phyloP scores from a whole-genome alignment of 371 early-diverging fungal species.

The Ordospora pajunii region DNA sequence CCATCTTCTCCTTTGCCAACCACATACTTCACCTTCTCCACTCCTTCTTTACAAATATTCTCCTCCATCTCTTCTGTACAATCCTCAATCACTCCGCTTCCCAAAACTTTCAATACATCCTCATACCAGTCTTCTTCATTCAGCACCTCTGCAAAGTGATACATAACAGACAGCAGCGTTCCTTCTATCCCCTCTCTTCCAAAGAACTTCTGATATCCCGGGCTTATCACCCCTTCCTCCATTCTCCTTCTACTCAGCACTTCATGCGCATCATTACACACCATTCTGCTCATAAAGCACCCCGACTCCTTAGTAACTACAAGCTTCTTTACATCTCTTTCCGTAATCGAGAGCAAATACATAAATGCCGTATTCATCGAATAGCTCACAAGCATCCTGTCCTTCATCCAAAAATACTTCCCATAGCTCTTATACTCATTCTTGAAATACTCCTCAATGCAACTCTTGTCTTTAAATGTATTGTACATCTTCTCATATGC shows the following conservation, averaged over 20 bases:
- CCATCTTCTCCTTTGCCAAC: background rate
- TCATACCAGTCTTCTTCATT: slow-evolving; percentile 24
- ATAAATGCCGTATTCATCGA: slow-evolving; percentile 31
- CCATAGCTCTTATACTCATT: background rate
- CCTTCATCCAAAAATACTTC: slow-evolving; percentile 13
- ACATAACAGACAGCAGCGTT: slow-evolving; percentile 44
- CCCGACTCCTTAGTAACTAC: slow-evolving; percentile 25
- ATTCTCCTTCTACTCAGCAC: background rate
- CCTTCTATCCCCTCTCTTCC: slow-evolving; percentile 53
- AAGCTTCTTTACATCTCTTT: slow-evolving; percentile 33
- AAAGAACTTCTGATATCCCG: slow-evolving; percentile 47
- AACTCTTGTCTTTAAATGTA: background rate
- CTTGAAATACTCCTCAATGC: background rate
- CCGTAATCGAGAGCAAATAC: slow-evolving; percentile 41
- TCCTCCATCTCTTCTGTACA: background rate
- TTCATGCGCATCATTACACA: slow-evolving; percentile 21
- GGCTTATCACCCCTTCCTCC: slow-evolving; percentile 41
- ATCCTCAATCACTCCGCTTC: background rate
- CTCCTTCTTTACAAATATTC: no score
- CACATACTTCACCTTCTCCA: background rate
- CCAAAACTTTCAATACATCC: background rate
- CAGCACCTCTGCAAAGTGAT: slow-evolving; percentile 24
- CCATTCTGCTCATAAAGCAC: slow-evolving; percentile 26
- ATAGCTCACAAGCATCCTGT: slow-evolving; percentile 31
- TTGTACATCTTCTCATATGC: slow-evolving; percentile 5